Base-by-base conservation (phyloP, 139 green algal species). In the Gonium pectorale region DNA sequence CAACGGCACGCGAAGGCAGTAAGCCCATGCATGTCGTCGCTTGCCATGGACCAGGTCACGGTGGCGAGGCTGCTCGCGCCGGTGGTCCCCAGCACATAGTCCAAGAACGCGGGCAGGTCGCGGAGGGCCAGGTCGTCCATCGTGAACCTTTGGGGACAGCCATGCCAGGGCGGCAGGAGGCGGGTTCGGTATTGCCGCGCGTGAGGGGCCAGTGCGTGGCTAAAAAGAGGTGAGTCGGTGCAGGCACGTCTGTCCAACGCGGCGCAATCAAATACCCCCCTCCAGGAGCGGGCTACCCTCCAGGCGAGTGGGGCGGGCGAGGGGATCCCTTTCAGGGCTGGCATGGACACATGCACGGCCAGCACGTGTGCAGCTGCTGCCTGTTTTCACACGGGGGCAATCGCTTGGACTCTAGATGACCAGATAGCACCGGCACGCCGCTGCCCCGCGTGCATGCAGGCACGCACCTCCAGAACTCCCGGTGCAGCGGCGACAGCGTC, bases 81-180 rank as follows among this genome's bases (percentile, higher is more conserved):
- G 1, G 70, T 79, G 15, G 31, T 31, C 15, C 2, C 24, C 70
- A 46, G 46, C 13, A 79, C 46, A 17, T 59, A 59, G 5, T 64
- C 46, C n/a, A 79, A 8, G 24, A 64, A 1, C 5, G 46, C 31
- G n/a, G 70, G 70, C 70, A 79, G 70, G 46, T 79, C 70, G 31
- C 11, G 3, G 21, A 79, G 70, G 2, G 70, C 70, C 70, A 79
- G 31, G 70, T 79, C 70, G 46, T 79, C 70, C 13, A 79, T 13
- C 15, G 46, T 62, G 70, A 66, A 79, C 44, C 70, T 79, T 5
- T 5, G 60, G 49, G 49, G 13, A 56, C 17, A 56, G 49, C 13
- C 49, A 17, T 56, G 13, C 49, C 13, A 17, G 49, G 13, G 49
- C 17, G 49, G 13, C 13, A 17, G 49, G 49, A 56, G 49, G 49